Percentiles rank a stretch among this genome's conserved stretches.
phyloP scores from a whole-genome alignment of 495 filamentous ascomycete genomes.

The Lepraria neglecta region DNA sequence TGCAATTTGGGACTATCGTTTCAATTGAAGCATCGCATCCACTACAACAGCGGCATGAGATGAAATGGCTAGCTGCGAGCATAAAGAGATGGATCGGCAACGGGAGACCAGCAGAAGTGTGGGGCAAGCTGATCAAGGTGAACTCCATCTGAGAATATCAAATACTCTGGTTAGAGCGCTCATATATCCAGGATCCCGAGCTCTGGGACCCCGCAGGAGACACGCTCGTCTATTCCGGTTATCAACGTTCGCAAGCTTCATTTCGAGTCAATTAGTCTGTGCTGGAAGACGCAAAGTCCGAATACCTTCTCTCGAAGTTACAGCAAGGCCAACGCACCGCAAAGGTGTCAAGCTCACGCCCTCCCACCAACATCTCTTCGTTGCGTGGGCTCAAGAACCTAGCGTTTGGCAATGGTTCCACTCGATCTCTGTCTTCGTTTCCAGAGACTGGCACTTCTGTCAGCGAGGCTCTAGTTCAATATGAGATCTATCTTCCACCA shows the following conservation, averaged over 20 bases:
- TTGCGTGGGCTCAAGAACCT: neutral
- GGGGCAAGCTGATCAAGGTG: slow-evolving; percentile 25
- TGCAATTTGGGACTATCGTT: neutral
- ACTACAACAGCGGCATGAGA: slow-evolving; percentile 7
- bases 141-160: neutral
- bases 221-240: slow-evolving; percentile 52
- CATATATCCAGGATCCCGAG: slow-evolving; percentile 45
- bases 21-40: slow-evolving; percentile 7
- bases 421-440: neutral
- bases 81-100: slow-evolving; percentile 22
- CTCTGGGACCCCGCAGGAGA: slow-evolving; percentile 58
- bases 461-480: slow-evolving; percentile 21
- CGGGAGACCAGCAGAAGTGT: slow-evolving; percentile 20
- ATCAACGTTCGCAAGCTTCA: slow-evolving; percentile 44
- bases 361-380: neutral
- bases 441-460: neutral
- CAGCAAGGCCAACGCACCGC: slow-evolving; percentile 7
- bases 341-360: neutral
- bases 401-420: neutral
- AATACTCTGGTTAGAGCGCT: neutral
- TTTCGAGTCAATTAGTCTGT: slow-evolving; percentile 52
- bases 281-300: slow-evolving; percentile 36
- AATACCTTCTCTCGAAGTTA: slow-evolving; percentile 15
- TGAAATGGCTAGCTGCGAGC: slow-evolving; percentile 26
- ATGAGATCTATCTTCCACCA: slow-evolving; percentile 53